Conservation (phyloP, 768 basidiomycete species). For the Phaeolepiota aurea region DNA sequence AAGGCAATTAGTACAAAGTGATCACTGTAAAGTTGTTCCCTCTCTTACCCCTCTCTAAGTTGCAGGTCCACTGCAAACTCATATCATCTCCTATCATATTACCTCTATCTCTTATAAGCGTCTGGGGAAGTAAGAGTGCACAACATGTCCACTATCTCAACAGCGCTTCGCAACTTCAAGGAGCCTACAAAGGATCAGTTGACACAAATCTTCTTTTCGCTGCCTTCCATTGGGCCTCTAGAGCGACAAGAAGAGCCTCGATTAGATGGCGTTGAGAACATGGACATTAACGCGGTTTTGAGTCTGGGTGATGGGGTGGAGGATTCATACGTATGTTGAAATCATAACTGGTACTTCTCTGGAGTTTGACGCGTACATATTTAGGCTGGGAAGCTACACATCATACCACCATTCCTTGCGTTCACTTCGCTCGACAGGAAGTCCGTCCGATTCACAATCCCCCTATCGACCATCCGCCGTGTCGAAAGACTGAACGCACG, state of each 20-base stretch:
- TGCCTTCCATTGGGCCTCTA: slow-evolving; percentile 39
- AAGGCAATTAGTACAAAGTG: too few relatives aligned
- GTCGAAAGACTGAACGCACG: slow-evolving; percentile 92
- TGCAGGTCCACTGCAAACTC: neutral
- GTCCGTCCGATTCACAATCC: slow-evolving; percentile 85
- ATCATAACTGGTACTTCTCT: too few relatives aligned
- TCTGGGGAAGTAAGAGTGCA: neutral
- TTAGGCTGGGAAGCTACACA: slow-evolving; percentile 84
- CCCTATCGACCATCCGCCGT: slow-evolving; percentile 84
- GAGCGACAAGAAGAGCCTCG: slow-evolving; percentile 13
- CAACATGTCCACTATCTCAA: slow-evolving; percentile 73
- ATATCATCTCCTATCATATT: too few relatives aligned
- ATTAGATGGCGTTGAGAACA: slow-evolving; percentile 45
- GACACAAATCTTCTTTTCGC: slow-evolving; percentile 79
- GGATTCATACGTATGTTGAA: slow-evolving; percentile 88
- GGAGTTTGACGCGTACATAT: too few relatives aligned
- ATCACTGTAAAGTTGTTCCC: neutral
- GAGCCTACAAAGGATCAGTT: slow-evolving; percentile 87
- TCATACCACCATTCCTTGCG: slow-evolving; percentile 84
- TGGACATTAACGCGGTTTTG: slow-evolving; percentile 87
- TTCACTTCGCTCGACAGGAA: slow-evolving; percentile 90
- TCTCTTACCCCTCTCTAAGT: neutral
- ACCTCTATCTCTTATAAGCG: neutral
- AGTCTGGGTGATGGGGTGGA: slow-evolving; percentile 79
- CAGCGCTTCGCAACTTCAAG: slow-evolving; percentile 85